phyloP scores from a whole-genome alignment of 306 rosid genomes.

The Gastrolobium bilobum region DNA sequence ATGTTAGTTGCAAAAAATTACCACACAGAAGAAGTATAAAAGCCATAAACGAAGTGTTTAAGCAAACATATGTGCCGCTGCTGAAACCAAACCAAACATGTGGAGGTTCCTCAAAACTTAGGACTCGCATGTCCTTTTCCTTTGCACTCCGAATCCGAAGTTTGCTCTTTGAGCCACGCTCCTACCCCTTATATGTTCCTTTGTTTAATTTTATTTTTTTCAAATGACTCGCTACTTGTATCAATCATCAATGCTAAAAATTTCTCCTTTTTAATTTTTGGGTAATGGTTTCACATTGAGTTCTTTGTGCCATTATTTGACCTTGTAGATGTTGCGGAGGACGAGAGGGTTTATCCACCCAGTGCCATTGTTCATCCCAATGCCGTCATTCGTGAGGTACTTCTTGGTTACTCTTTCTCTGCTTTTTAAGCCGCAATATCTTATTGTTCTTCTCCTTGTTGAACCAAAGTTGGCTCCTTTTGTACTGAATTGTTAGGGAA shows the following conservation, averaged over 20 bases:
- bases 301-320: constrained; percentile 5
- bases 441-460: too few relatives aligned
- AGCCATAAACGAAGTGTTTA: too few relatives aligned
- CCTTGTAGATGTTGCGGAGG: constrained; percentile 52
- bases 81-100: constrained; percentile 49
- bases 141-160: constrained; percentile 26
- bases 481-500: neutral
- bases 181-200: constrained; percentile 49
- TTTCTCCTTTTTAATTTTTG: neutral
- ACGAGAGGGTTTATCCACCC: constrained; percentile 62
- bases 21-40: too few relatives aligned
- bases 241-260: neutral
- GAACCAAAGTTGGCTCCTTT: too few relatives aligned
- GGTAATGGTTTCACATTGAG: neutral
- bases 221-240: constrained; percentile 12
- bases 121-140: constrained; percentile 44
- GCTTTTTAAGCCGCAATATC: neutral
- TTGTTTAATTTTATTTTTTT: neutral
- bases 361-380: constrained; percentile 78
- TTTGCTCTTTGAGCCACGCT: constrained; percentile 51
- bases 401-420: constrained; percentile 2
- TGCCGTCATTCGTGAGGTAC: constrained; percentile 79
- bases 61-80: neutral
- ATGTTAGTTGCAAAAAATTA: too few relatives aligned
- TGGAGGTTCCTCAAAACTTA: constrained; percentile 48